These are phyloP conservation scores for Trichaptum fuscoviolaceum DNA, from an alignment of 768 basidiomycete species.

Conservation along the genomic window DNA sequence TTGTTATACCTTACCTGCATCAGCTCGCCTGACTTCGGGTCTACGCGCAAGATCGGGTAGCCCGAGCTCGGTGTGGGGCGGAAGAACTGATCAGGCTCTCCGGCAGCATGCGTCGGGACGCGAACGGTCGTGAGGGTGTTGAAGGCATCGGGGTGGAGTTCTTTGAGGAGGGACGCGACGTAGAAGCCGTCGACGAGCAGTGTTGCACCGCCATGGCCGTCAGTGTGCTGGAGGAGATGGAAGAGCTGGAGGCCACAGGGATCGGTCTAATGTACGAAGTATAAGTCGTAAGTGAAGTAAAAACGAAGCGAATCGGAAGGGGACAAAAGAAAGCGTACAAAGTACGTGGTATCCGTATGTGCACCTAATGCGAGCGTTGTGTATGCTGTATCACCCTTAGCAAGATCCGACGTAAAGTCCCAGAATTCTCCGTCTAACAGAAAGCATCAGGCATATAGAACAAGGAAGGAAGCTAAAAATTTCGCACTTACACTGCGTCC, in stretches of 20 bases:
- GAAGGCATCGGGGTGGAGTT: slow-evolving; percentile 68
- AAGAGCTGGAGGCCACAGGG: slow-evolving; percentile 95
- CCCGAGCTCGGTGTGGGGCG: slow-evolving; percentile 50
- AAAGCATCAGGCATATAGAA: background rate
- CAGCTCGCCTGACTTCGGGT: slow-evolving; percentile 53
- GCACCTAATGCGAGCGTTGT: slow-evolving; percentile 82
- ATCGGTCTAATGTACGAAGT: slow-evolving; percentile 54
- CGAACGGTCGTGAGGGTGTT: slow-evolving; percentile 58
- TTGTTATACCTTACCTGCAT: slow-evolving; percentile 90
- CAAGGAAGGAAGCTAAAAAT: too few relatives aligned
- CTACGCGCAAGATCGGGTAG: slow-evolving; percentile 71
- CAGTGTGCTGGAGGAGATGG: slow-evolving; percentile 82
- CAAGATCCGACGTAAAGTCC: slow-evolving; percentile 92
- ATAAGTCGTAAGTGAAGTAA: background rate
- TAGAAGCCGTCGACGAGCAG: slow-evolving; percentile 97
- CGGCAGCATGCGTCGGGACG: slow-evolving; percentile 85
- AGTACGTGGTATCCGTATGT: slow-evolving; percentile 78
- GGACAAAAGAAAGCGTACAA: slow-evolving; percentile 35
- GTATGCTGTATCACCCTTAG: slow-evolving; percentile 92
- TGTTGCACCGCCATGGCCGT: slow-evolving; percentile 79
- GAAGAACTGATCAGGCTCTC: slow-evolving; percentile 57
- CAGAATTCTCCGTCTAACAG: slow-evolving; percentile 85
- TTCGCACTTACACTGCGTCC: slow-evolving; percentile 73
- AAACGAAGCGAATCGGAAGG: background rate
- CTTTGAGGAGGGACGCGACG: slow-evolving; percentile 73